Evolutionary conservation across 106 monocot species (phyloP).

Genomic region (Acanthochlamys bracteata): DNA sequence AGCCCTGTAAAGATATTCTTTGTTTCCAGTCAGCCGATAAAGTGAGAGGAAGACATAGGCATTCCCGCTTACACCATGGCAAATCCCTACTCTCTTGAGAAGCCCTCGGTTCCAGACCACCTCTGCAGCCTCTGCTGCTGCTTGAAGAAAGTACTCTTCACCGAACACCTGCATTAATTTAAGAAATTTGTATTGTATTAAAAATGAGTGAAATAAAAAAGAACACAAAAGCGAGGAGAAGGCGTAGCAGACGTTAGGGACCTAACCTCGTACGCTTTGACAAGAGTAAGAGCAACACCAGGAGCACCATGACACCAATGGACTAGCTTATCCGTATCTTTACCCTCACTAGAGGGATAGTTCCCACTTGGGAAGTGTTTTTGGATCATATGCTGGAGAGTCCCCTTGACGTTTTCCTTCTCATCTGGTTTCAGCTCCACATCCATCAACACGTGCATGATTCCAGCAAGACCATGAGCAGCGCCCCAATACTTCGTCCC

Average conservation of each 20-base stretch:
- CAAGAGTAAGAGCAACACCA: conserved; percentile 65
- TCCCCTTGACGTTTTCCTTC: conserved; percentile 52
- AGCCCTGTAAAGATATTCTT: conserved; percentile 55
- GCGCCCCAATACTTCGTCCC: conserved; percentile 88
- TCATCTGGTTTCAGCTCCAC: conserved; percentile 48
- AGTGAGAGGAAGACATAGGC: conserved; percentile 74
- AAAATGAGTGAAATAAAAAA: too few species aligned
- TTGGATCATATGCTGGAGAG: conserved; percentile 61
- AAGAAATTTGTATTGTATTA: too few species aligned
- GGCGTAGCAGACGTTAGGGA: not conserved
- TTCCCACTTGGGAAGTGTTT: conserved; percentile 73
- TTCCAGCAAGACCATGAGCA: conserved; percentile 90
- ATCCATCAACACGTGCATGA: conserved; percentile 91
- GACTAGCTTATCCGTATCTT: conserved; percentile 51
- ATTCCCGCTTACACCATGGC: conserved; percentile 90
- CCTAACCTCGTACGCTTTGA: conserved; percentile 60
- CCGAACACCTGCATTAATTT: conserved; percentile 88
- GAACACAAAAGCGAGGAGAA: not conserved
- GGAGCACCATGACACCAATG: conserved; percentile 99
- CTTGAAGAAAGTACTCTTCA: conserved; percentile 44
- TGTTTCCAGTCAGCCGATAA: conserved; percentile 52
- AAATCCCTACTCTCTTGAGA: conserved; percentile 75
- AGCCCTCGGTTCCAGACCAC: conserved; percentile 92
- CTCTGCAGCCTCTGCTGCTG: conserved; percentile 65
- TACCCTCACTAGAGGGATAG: conserved; percentile 76